Base-by-base conservation (phyloP, 371 early-diverging fungal genomes). In the Apophysomyces ossiformis region DNA sequence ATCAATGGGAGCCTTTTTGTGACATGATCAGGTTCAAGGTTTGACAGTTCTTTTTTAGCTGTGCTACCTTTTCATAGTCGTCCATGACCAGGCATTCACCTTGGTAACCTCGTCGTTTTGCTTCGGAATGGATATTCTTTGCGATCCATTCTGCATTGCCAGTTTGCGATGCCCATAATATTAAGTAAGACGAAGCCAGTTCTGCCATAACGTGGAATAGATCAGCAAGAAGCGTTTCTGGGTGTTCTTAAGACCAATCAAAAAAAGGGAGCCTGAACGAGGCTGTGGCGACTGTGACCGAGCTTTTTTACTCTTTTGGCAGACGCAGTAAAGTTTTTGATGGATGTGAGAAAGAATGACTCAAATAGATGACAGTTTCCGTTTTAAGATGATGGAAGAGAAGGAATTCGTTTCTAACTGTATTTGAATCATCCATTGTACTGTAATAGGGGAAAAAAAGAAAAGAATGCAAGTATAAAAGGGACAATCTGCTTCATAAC, bases 121-220 rank as follows among this genome's bases (percentile, higher is more conserved):
- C 92, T 65, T 91, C 92, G 16, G 89, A 85, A 67, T 90, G 85
- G 63, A 95, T 87, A 69, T 87, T 91, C 70, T 90, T 87, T 15
- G 95, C 91, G 64, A 96, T 96, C 78, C 90, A 93, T 76, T 96
- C 96, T 16, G 97, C 94, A 78, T 93, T 96, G 37, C 97, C 97
- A 0, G 95, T 96, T 77, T 96, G 95, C 26, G 96, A 95, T 11
- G 92, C 97, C 79, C 90, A 96, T 56, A 95, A 72, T 63, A 92
- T 77, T 44, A 84, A 57, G 74, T 83, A 68, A 0, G 67, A 64
- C 4, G 67, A 45, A 21, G 79, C 73, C 39, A 73, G 50, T 15
- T 69, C 66, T 4, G 50, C 32, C 66, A 72, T 72, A 38, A n/a
- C 54, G 37, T 26, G 32, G 43, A 37, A 60, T 44, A 47, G 13